Conservation (phyloP, 1,284 basidiomycete genomes). For the Ustilago bromivora region DNA sequence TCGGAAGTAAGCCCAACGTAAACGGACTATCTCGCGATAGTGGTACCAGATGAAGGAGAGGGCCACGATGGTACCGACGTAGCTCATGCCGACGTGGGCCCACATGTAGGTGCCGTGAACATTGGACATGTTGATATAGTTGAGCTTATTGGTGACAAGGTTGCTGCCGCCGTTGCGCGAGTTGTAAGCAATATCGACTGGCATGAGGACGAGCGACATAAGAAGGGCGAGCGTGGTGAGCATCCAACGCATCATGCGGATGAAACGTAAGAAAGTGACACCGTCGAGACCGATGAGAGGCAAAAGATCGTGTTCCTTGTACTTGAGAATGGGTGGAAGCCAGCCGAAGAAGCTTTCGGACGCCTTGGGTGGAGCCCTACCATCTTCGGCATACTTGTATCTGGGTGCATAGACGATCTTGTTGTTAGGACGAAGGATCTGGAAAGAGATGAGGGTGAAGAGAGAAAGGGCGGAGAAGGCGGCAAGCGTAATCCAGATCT, state of each 20-base stretch:
- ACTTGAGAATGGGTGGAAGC: constrained; percentile 85
- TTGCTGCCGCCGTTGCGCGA: constrained; percentile 34
- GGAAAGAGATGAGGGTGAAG: constrained; percentile 59
- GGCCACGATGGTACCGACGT: constrained; percentile 59
- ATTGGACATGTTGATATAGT: constrained; percentile 60
- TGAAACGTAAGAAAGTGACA: constrained; percentile 89
- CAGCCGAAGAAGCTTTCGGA: constrained; percentile 77
- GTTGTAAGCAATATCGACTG: constrained; percentile 75
- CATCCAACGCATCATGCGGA: constrained; percentile 79
- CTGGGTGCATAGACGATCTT: constrained; percentile 86
- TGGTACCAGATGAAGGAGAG: constrained; percentile 62
- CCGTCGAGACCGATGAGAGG: constrained; percentile 92
- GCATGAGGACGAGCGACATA: constrained; percentile 81
- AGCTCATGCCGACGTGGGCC: constrained; percentile 68
- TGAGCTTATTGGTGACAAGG: constrained; percentile 45
- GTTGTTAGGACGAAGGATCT: constrained; percentile 64
- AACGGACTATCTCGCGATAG: constrained; percentile 62
- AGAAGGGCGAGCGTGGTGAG: constrained; percentile 70
- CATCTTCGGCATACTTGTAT: constrained; percentile 83
- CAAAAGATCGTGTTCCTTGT: constrained; percentile 87
- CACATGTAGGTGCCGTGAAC: constrained; percentile 63
- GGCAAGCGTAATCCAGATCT: constrained; percentile 53
- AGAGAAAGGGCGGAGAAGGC: constrained; percentile 52
- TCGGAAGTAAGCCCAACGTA: constrained; percentile 65
- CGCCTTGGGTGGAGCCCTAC: constrained; percentile 78